Evolutionary conservation across 75 land plant genomes (phyloP), one percentile per base, ranked within the genome.

Genomic region (Pinus tabuliformis): DNA sequence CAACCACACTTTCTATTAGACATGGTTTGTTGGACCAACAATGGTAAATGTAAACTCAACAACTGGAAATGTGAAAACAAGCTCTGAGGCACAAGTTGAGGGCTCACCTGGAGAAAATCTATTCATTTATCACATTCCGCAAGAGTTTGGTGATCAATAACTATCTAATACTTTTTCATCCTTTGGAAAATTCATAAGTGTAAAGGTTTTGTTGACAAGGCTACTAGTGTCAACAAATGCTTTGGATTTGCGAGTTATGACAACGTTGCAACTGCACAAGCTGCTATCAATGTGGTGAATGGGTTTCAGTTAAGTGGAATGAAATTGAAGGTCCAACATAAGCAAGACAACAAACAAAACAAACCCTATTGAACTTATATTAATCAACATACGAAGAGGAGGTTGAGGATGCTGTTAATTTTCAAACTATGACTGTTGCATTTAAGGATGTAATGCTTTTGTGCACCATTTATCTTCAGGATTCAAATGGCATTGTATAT

Each of bases 191-290:
- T 26, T 26, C 26, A 26, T 26, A 26, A 26, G 26, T 26, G 26
- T 0, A 26, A 26, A 26, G 0, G 0, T 26, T 26, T 26, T 26
- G 88, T 96, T 15, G 99, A 94, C 83, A 93, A 94, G 83, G 91
- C 90, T 36, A 94, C 95, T 58, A 93, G 99, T 39, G 87, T 87
- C 24, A 94, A 95, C 84, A 96, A 96, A 89, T 96, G 99, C 77
- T 96, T 96, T 79, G 99, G 99, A 66, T 96, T 96, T 83, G 94
- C 93, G 11, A 96, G 97, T 76, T 93, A 88, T 78, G 95, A 96
- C 33, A 78, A 93, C 13, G 85, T 92, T 21, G 86, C 86, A 17
- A 86, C 99, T 39, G 93, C 99, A 39, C 92, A 91, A 79, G 49
- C 79, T 75, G 95, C 97, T 14, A 96, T 94, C 49, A 86, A 72